Evolutionary conservation across 1,284 basidiomycete species (phyloP), one percentile per base, ranked within the genome.

Genomic region (Apiotrichum siamense): DNA sequence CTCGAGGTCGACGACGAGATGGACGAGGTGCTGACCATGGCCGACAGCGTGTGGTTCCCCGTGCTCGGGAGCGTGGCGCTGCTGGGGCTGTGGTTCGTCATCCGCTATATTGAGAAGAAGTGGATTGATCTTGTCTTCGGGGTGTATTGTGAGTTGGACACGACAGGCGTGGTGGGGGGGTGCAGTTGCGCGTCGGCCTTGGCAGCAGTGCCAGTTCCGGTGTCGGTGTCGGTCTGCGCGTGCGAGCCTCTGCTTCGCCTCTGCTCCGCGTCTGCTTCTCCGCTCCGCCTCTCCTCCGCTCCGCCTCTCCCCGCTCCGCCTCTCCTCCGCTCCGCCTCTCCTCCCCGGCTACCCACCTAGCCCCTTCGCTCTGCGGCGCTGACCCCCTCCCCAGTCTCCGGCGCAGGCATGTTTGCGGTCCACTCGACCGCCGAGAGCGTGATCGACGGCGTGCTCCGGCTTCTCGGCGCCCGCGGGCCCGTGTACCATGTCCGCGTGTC

Each of bases 51-150:
- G 17, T 41, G 67, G 18, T 72, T 75, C 51, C 73, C 73, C 5
- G 45, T 75, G 3, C 55, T 75, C 15, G 73, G 72, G 0, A 67
- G 64, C 17, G 52, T 61, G 7, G 69, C 67, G n/a, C 58, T 75
- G 7, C 43, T 74, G 45, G 56, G 59, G 0, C 55, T 75, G 17
- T 75, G 58, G 52, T 37, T 59, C 37, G 42, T 72, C 24, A 55
- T 74, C 47, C 69, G 83, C 65, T 92, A 85, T 67, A 73, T 88
- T 38, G 87, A 88, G 36, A 83, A 80, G 61, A 81, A 83, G 61
- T 89, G 87, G 85, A 83, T 96, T 57, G 72, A 72, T 55, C 49
- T 65, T 80, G n/a, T 73, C 21, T 49, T 77, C 25, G 73, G 72
- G 1, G 83, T 83, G 77, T 91, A 91, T 65, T 89, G 70, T 74